Evolutionary conservation across 768 basidiomycete species (phyloP).

Genomic region (Suillus hirtellus): DNA sequence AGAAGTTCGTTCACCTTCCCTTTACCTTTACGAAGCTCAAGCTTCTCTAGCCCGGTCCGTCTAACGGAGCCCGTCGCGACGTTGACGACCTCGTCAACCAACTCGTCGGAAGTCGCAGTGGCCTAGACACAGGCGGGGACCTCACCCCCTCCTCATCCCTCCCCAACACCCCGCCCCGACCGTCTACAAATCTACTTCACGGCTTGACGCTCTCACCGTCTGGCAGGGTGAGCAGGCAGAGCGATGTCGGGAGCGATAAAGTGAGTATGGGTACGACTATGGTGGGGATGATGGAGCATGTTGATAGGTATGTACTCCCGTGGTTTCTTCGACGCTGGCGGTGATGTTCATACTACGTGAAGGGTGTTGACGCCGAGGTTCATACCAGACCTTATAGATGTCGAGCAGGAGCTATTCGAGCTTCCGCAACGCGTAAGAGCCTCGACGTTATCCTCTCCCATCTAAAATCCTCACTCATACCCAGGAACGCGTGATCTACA

Average conservation of each 20-base stretch:
- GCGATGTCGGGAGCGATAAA: slow-evolving; percentile 58
- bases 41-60: slow-evolving; percentile 37
- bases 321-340: neutral
- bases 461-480: slow-evolving; percentile 1
- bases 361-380: slow-evolving; percentile 66
- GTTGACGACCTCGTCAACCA: slow-evolving; percentile 71
- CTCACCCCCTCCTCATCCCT: slow-evolving; percentile 71
- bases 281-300: slow-evolving; percentile 60
- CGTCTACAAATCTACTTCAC: slow-evolving; percentile 37
- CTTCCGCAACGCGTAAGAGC: slow-evolving; percentile 74
- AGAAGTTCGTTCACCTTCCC: slow-evolving; percentile 19
- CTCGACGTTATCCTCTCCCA: neutral
- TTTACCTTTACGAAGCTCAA: slow-evolving; percentile 5
- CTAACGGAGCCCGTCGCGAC: slow-evolving; percentile 49
- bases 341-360: slow-evolving; percentile 8
- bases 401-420: slow-evolving; percentile 89
- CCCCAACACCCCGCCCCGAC: slow-evolving; percentile 65
- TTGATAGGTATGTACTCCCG: slow-evolving; percentile 58
- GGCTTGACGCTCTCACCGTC: slow-evolving; percentile 44
- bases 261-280: slow-evolving; percentile 46
- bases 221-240: slow-evolving; percentile 69
- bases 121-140: slow-evolving; percentile 56
- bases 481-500: slow-evolving; percentile 79
- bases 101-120: slow-evolving; percentile 50
- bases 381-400: slow-evolving; percentile 80